phyloP scores from a whole-genome alignment of 176 grass and related monocot species.

The Aegilops speltoides region DNA sequence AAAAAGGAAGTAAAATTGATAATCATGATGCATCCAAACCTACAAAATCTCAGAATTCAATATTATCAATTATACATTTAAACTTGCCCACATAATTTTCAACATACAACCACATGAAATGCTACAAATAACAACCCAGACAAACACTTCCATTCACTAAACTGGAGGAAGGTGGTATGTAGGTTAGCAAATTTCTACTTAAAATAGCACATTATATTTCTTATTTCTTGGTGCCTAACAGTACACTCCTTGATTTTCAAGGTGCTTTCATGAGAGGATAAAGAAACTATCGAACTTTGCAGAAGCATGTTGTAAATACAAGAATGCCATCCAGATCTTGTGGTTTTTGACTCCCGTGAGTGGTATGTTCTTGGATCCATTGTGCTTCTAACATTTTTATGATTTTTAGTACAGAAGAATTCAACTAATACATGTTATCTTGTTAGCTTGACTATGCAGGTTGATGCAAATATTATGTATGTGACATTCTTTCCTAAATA shows the following conservation, averaged over 20 bases:
- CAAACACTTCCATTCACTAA: too few species aligned
- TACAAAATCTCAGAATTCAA: too few species aligned
- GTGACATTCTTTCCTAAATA: slow-evolving; percentile 74
- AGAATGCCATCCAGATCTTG: slow-evolving; percentile 73
- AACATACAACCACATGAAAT: too few species aligned
- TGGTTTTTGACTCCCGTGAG: slow-evolving; percentile 60
- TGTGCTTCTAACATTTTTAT: not conserved
- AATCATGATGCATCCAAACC: too few species aligned
- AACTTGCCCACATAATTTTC: too few species aligned
- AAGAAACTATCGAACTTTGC: slow-evolving; percentile 66
- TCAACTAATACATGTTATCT: slow-evolving; percentile 10
- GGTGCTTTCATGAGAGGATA: slow-evolving; percentile 71
- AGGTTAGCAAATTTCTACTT: too few species aligned
- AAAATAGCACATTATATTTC: not conserved
- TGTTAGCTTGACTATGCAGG: slow-evolving; percentile 79
- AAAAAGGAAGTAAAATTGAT: too few species aligned
- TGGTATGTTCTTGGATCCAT: slow-evolving; percentile 45
- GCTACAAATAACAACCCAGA: too few species aligned
- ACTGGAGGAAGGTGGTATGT: too few species aligned
- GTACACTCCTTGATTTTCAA: slow-evolving; percentile 26
- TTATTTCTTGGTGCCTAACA: slow-evolving; percentile 1
- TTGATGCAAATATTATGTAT: slow-evolving; percentile 75
- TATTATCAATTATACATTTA: too few species aligned
- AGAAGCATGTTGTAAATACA: slow-evolving; percentile 65
- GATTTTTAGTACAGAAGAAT: not conserved